Evolutionary conservation across 495 filamentous ascomycete genomes (phyloP), one percentile per base, ranked within the genome.

Genomic region (Articulospora tetracladia): DNA sequence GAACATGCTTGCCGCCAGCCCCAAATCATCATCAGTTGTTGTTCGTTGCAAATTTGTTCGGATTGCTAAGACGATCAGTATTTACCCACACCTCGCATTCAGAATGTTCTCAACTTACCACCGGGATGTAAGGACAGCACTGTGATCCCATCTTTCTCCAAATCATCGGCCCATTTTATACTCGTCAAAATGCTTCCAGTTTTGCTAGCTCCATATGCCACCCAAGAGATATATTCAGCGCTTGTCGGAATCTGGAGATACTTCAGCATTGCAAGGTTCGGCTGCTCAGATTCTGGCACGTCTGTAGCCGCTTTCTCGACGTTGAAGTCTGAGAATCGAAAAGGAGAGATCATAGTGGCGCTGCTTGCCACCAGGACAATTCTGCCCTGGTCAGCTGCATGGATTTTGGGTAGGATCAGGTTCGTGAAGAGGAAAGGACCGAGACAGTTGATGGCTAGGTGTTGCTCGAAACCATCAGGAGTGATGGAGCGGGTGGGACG

Each of bases 371-470:
- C 25, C 26, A 70, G 57, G 11, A 66, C 51, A n/a, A 66, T 47
- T 34, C 59, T 55, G 30, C 30, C 30, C 6, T 34, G 30, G 15
- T 15, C 15, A 7, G 19, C 62, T 7, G 30, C 30, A 7, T 34
- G 6, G 30, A 34, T 34, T 15, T 34, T 34, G 6, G 58, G 63
- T 3, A 84, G 73, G 44, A 87, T 69, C 58, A 77, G 66, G 60
- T 82, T 82, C 17, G 81, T 83, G 24, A 87, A 69, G 8, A 86
- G 63, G 57, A 84, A 84, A 61, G 86, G 83, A 17, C 81, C 82
- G 4, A 84, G 71, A 63, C 84, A 77, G 68, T 83, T 85, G 30
- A 79, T 77, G 12, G 76, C 84, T 11, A 89, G 73, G 62, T 88
- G 85, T 39, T 76, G 70, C 65, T 89, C 86, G 44, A 80, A 69